These are phyloP conservation scores for Camellia japonica DNA, from an alignment of 148 eudicot species.

Conservation along the genomic window DNA sequence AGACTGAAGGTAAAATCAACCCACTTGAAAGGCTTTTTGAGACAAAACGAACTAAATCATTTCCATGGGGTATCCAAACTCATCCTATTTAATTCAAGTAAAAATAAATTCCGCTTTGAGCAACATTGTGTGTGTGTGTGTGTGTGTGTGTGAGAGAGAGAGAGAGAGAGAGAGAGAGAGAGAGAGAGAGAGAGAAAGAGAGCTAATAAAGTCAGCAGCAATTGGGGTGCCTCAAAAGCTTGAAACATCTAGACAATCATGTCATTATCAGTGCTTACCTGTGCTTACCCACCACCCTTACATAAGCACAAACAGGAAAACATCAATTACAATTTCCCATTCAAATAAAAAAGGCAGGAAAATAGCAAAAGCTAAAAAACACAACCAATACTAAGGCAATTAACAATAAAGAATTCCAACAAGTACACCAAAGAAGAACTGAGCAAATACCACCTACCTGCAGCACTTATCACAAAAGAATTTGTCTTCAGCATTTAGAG, in stretches of 20 bases:
- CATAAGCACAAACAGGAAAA: neutral
- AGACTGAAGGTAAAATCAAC: neutral
- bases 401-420: neutral
- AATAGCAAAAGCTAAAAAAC: neutral
- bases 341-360: neutral
- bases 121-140: neutral
- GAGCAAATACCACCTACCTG: slow-evolving; percentile 1
- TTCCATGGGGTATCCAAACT: neutral
- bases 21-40: neutral
- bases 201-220: neutral
- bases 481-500: slow-evolving; percentile 89
- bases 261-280: neutral
- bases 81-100: neutral
- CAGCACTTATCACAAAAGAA: slow-evolving; percentile 50
- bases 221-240: neutral
- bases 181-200: neutral
- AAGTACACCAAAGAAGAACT: neutral
- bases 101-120: neutral
- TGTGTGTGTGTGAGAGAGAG: neutral
- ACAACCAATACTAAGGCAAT: neutral
- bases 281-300: neutral
- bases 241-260: neutral
- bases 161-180: neutral
- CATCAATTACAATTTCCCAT: neutral
- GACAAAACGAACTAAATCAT: neutral